phyloP scores from a whole-genome alignment of 1,284 basidiomycete genomes.

The Pseudomicrostroma phylloplanum region DNA sequence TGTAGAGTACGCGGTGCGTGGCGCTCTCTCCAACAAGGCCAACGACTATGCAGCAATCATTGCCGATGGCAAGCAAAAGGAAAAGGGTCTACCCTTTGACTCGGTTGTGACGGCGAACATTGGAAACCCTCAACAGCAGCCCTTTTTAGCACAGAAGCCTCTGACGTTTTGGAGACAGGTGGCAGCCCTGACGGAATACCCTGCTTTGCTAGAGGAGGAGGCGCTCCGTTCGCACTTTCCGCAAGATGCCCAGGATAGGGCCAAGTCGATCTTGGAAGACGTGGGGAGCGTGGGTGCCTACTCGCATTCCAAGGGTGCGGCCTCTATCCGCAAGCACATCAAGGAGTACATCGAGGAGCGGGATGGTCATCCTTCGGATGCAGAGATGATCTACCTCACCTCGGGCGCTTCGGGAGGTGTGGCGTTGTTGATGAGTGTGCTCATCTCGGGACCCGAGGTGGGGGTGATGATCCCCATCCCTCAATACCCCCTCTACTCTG shows the following conservation, averaged over 20 bases:
- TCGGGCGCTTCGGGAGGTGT: conserved; percentile 89
- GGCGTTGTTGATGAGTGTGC: conserved; percentile 73
- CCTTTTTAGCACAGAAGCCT: conserved; percentile 80
- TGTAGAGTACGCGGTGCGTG: conserved; percentile 94
- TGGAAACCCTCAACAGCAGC: conserved; percentile 91
- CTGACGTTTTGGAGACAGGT: conserved; percentile 90
- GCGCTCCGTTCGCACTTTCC: conserved; percentile 60
- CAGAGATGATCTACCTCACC: conserved; percentile 85
- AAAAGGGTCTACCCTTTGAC: conserved; percentile 66
- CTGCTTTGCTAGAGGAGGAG: conserved; percentile 66
- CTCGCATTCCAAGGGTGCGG: conserved; percentile 88
- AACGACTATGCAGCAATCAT: conserved; percentile 61
- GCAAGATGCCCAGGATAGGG: conserved; percentile 74
- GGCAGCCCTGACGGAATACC: conserved; percentile 85
- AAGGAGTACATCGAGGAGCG: conserved; percentile 72
- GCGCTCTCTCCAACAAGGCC: conserved; percentile 86
- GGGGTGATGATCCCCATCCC: conserved; percentile 93
- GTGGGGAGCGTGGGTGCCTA: conserved; percentile 94
- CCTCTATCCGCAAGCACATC: conserved; percentile 78
- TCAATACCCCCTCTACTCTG: conserved; percentile 95
- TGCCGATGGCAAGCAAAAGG: conserved; percentile 53
- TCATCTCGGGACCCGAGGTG: conserved; percentile 61
- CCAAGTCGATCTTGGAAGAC: conserved; percentile 70
- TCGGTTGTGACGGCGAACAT: conserved; percentile 92
- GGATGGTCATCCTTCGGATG: conserved; percentile 64